Percentiles rank a stretch among this genome's conserved stretches.
Evolutionary conservation across 1,139 yeast genomes (phyloP).

Genomic region (Yamadazyma friedrichii): DNA sequence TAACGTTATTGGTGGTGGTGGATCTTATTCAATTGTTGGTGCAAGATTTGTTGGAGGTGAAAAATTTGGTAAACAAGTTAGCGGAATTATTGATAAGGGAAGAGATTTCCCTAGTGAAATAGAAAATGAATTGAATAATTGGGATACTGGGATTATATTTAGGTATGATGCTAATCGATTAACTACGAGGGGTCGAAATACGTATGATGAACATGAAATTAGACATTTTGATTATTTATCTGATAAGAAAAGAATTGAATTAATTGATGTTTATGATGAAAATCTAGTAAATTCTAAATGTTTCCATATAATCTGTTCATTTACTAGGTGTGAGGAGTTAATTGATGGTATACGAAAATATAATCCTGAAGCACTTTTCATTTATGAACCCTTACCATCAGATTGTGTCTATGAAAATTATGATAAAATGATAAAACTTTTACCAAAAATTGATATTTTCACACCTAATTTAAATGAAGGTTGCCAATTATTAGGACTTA

Average conservation of each 20-base stretch:
- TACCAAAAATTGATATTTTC: slow-evolving; percentile 56
- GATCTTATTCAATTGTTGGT: slow-evolving; percentile 80
- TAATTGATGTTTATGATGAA: slow-evolving; percentile 51
- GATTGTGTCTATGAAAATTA: slow-evolving; percentile 57
- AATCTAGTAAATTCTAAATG: slow-evolving; percentile 41
- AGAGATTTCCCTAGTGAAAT: slow-evolving; percentile 63
- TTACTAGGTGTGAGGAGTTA: slow-evolving; percentile 54
- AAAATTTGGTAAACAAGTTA: slow-evolving; percentile 34
- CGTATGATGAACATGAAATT: slow-evolving; percentile 62
- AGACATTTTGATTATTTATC: slow-evolving; percentile 48
- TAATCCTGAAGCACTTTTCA: slow-evolving; percentile 39
- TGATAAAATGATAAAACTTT: slow-evolving; percentile 33
- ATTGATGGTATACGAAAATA: slow-evolving; percentile 30
- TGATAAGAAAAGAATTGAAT: slow-evolving; percentile 63
- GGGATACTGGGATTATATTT: slow-evolving; percentile 63
- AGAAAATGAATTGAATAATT: slow-evolving; percentile 44
- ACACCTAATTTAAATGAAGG: slow-evolving; percentile 89
- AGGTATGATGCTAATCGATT: slow-evolving; percentile 50
- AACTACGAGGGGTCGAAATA: slow-evolving; percentile 83
- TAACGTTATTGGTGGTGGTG: slow-evolving; percentile 86
- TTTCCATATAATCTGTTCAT: slow-evolving; percentile 76
- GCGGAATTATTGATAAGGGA: slow-evolving; percentile 81
- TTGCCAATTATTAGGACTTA: slow-evolving; percentile 25
- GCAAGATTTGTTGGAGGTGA: slow-evolving; percentile 54
- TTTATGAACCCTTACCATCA: slow-evolving; percentile 90